Base-by-base conservation (phyloP, 257 asterid species). In the Buddleja alternifolia region DNA sequence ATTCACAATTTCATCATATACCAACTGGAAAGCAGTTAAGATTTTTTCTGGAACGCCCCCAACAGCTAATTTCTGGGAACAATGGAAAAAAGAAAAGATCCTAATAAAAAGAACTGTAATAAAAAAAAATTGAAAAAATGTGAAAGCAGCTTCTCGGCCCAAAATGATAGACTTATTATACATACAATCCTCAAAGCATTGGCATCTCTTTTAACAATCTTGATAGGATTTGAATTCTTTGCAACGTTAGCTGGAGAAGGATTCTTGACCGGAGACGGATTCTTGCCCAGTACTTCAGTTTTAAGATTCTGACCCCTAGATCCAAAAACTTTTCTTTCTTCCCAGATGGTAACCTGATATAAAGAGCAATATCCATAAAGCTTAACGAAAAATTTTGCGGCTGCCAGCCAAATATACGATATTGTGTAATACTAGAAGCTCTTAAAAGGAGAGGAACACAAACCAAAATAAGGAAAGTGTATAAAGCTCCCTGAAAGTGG, bases 271-370 rank as follows among this genome's bases (percentile, higher is more conserved):
- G 34, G 34, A 29, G 34, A 29, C 2, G 34, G 34, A 29, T 29
- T 29, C 5, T 89, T 86, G 24, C 93, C 95, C 75, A 83, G 46
- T 62, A 93, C 53, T 75, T 88, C 93, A 80, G 83, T 86, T 84
- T 84, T 88, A 47, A 94, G 91, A 84, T 77, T 86, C 79, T 86
- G 96, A 65, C 96, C 93, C 80, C 95, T 83, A 39, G 99, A 94
- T 55, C 99, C 99, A 74, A 94, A 91, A 70, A 94, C 97, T 80
- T 91, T 94, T 66, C 99, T 82, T 54, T 91, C 96, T 74, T 91
- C 97, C 97, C 97, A 91, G 73, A 94, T 89, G 61, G 75, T 85
- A 82, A 94, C 92, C 99, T 94, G 80, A 69, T 23, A 69, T 65
- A 24, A 67, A 32, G 62, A 62, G 56, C 34, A 71, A 59, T 65